These are phyloP conservation scores for Aphanomyces stellatus DNA, from an alignment of 352 stramenopile species.

Conservation along the genomic window DNA sequence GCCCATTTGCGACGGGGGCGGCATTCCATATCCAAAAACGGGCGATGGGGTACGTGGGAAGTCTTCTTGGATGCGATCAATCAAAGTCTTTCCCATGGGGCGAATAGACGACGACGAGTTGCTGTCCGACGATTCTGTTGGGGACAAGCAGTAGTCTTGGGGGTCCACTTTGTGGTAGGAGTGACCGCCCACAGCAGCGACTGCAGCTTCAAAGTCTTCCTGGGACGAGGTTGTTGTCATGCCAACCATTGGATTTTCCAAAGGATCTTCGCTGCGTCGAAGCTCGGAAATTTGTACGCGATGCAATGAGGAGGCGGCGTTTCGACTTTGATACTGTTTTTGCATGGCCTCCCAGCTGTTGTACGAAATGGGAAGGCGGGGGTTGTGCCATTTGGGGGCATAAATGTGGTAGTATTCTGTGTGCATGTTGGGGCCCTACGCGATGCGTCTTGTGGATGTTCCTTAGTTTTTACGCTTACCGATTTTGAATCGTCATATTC, in stretches of 20 bases:
- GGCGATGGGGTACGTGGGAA: constrained; percentile 62
- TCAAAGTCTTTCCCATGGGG: constrained; percentile 27
- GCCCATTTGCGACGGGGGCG: too few species aligned
- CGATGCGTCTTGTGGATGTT: not conserved
- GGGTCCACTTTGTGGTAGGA: not conserved
- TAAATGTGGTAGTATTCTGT: constrained; percentile 16
- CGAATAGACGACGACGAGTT: not conserved
- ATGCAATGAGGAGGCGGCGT: constrained; percentile 1
- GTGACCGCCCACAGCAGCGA: constrained; percentile 32
- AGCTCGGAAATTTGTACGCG: constrained; percentile 7
- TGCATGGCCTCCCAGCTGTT: constrained; percentile 11
- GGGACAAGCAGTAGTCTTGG: constrained; percentile 1
- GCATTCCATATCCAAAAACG: constrained; percentile 32
- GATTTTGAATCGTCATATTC: constrained; percentile 9
- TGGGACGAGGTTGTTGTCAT: constrained; percentile 24
- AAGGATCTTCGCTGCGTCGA: not conserved
- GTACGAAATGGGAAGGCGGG: constrained; percentile 11
- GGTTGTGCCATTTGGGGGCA: constrained; percentile 16
- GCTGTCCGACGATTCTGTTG: constrained; percentile 8
- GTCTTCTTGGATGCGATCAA: constrained; percentile 74
- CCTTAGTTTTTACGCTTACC: constrained; percentile 19
- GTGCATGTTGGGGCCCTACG: not conserved
- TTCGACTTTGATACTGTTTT: not conserved
- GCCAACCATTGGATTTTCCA: constrained; percentile 14
- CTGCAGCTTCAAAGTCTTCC: constrained; percentile 20